Conservation (phyloP, 805 yeast species). For the Saturnispora ahearnii region DNA sequence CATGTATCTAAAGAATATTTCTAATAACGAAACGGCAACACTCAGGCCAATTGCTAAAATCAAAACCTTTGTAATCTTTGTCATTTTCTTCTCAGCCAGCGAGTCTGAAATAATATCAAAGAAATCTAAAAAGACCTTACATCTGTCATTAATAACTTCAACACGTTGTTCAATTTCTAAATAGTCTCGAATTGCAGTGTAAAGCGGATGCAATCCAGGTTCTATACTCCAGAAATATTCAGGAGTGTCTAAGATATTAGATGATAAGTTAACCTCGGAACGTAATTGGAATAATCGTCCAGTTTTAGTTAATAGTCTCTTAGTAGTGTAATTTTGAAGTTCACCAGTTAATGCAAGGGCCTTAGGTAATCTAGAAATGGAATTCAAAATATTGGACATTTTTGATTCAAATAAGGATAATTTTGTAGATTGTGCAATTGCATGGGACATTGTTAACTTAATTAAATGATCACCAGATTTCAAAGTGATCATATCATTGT, state of each 20-base stretch:
- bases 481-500: slow-evolving; percentile 88
- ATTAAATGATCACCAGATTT: slow-evolving; percentile 88
- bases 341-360: slow-evolving; percentile 84
- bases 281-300: slow-evolving; percentile 85
- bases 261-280: slow-evolving; percentile 86
- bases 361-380: slow-evolving; percentile 84
- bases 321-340: slow-evolving; percentile 66
- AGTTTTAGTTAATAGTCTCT: slow-evolving; percentile 77
- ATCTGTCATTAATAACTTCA: slow-evolving; percentile 85
- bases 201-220: slow-evolving; percentile 90
- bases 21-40: slow-evolving; percentile 65
- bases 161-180: slow-evolving; percentile 93
- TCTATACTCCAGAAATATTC: slow-evolving; percentile 94
- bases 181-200: slow-evolving; percentile 82
- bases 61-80: slow-evolving; percentile 83
- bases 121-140: slow-evolving; percentile 88
- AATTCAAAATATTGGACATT: slow-evolving; percentile 73
- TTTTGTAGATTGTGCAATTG: slow-evolving; percentile 94
- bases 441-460: slow-evolving; percentile 88
- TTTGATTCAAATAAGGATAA: slow-evolving; percentile 84
- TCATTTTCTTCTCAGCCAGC: slow-evolving; percentile 87
- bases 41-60: slow-evolving; percentile 74
- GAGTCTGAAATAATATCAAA: slow-evolving; percentile 90
- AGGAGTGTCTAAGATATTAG: slow-evolving; percentile 89
- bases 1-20: slow-evolving; percentile 51